Conservation (phyloP, 2,329 filamentous ascomycete species). For the Penicillium sp. region DNA sequence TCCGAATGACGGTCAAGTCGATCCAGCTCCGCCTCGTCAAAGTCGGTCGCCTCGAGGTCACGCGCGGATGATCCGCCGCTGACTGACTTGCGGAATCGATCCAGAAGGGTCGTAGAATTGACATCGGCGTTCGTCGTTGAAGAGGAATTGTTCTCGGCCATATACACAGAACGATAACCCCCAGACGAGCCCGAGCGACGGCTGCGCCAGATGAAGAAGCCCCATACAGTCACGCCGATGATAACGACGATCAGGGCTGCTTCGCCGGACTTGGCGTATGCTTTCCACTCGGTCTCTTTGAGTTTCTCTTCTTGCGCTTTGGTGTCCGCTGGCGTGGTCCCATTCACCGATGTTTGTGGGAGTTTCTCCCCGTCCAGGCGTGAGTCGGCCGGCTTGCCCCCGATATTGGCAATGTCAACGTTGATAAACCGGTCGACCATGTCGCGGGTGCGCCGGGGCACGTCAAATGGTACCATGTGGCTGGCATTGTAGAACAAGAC, state of each 20-base stretch:
- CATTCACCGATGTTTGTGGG: constrained; percentile 71
- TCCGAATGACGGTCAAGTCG: constrained; percentile 37
- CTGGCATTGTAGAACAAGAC: constrained; percentile 92
- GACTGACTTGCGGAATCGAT: constrained; percentile 45
- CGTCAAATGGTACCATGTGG: constrained; percentile 98
- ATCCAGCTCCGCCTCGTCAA: constrained; percentile 60
- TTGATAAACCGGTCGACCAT: constrained; percentile 97
- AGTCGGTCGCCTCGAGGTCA: constrained; percentile 60
- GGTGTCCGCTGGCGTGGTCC: constrained; percentile 54
- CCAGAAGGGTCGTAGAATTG: constrained; percentile 37
- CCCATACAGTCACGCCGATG: constrained; percentile 69
- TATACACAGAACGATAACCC: constrained; percentile 39
- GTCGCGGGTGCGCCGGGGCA: constrained; percentile 77
- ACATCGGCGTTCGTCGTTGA: not conserved
- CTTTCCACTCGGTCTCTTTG: constrained; percentile 81
- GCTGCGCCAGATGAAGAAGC: constrained; percentile 62
- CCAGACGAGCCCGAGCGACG: constrained; percentile 42
- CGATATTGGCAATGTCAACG: constrained; percentile 85
- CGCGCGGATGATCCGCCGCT: constrained; percentile 21
- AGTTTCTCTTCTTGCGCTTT: constrained; percentile 63
- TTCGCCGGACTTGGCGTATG: constrained; percentile 83
- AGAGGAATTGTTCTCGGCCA: constrained; percentile 27
- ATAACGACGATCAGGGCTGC: constrained; percentile 77
- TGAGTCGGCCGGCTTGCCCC: constrained; percentile 72
- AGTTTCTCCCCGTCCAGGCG: constrained; percentile 82